Evolutionary conservation across 805 yeast genomes (phyloP), one percentile per base, ranked within the genome.

Genomic region (Babjeviella inositovora): DNA sequence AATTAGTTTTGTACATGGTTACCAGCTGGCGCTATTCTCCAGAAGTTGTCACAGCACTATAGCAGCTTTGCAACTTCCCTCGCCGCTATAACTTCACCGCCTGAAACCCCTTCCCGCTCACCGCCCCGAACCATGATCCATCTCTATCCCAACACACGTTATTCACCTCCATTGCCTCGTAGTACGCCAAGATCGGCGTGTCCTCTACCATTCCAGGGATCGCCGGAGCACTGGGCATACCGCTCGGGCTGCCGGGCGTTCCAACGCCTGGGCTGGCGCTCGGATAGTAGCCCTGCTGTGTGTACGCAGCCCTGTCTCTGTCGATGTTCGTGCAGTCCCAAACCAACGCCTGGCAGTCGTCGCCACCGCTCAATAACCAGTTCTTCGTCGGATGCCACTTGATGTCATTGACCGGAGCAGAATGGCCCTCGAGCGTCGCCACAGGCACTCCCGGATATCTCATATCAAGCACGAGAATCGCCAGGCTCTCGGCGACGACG

Each of bases 391-490:
- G 96, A 35, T 85, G 87, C 96, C 96, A 87, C 24, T 59, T 48
- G 10, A 85, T 62, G 31, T 70, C 58, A 40, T 87, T 87, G 13
- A 87, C 65, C 2, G 76, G 57, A 0, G 70, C 68, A 14, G 50
- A 38, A 41, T 75, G 92, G 9, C 75, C 85, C 17, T 70, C 69
- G 19, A 87, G 53, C 0, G 65, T 62, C n/a, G 63, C 47, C 2
- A 76, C 58, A 0, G 97, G 95, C 2, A 70, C 43, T 4, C 94
- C 93, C 0, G 96, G 94, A 42, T 73, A 70, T 30, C 98, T 59
- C 55, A 85, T 65, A 45, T 87, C 98, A 26, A 90, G 56, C 8
- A 87, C 56, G 13, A 70, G 53, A 4, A 84, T 66, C 25, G 60
- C 56, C 33, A 64, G 63, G 13, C 81, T 70, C 37, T 74, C 69